phyloP scores from a whole-genome alignment of 495 filamentous ascomycete genomes.

The Astrothelium subdiscretum region DNA sequence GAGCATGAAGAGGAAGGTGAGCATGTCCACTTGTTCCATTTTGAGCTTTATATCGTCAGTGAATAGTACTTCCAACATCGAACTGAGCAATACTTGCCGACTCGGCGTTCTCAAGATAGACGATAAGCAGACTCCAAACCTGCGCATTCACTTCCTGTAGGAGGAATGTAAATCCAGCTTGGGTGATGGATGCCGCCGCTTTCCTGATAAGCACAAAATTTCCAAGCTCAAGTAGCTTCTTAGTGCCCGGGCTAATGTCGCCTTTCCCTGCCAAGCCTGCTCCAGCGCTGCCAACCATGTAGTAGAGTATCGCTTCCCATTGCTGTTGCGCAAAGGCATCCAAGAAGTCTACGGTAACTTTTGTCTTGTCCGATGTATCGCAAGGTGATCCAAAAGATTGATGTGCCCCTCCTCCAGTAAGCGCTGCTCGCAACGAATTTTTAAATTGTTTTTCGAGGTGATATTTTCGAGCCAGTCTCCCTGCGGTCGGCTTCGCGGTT shows the following conservation, averaged over 20 bases:
- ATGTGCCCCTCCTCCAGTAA: constrained; percentile 76
- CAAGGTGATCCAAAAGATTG: constrained; percentile 83
- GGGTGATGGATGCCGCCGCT: constrained; percentile 59
- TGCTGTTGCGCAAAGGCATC: constrained; percentile 78
- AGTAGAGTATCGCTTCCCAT: constrained; percentile 93
- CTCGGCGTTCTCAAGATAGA: constrained; percentile 83
- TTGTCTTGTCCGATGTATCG: constrained; percentile 41
- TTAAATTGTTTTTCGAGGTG: constrained; percentile 65
- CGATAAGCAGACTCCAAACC: constrained; percentile 87
- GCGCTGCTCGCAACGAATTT: constrained; percentile 62
- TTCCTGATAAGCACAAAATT: constrained; percentile 58
- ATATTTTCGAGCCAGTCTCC: constrained; percentile 45
- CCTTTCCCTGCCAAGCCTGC: constrained; percentile 38
- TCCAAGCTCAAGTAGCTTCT: constrained; percentile 64
- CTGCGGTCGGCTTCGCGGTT: constrained; percentile 41
- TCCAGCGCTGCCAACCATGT: constrained; percentile 69
- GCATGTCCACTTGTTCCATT: constrained; percentile 83
- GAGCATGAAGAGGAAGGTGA: constrained; percentile 93
- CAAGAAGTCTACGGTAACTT: constrained; percentile 55
- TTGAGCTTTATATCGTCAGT: constrained; percentile 33
- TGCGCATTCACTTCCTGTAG: constrained; percentile 92
- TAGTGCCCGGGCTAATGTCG: constrained; percentile 66
- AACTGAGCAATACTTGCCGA: constrained; percentile 24
- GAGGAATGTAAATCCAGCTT: constrained; percentile 86
- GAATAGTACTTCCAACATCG: not conserved